Evolutionary conservation across 2,329 filamentous ascomycete species (phyloP), one percentile per base, ranked within the genome.

Genomic region (Aspergillus chevalieri): DNA sequence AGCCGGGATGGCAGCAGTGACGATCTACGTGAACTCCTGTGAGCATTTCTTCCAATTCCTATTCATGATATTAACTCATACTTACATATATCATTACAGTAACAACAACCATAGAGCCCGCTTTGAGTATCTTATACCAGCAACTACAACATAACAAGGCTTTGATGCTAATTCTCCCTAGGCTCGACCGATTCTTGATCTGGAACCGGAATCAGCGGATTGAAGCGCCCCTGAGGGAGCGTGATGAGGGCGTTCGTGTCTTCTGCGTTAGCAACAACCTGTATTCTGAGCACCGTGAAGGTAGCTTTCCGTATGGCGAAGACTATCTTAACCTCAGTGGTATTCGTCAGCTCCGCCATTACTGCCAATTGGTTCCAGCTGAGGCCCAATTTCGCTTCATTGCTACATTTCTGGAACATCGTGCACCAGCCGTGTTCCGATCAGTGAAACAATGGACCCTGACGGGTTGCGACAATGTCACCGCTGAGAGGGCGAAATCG

Each of bases 221-320:
- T 2, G 26, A n/a, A 42, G 39, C 15, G 8, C 3, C 9, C 15
- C 39, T 42, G 9, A 42, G 10, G 21, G 7, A n/a, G 12, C 8
- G 19, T 21, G 28, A 26, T 4, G 28, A 15, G 1, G 19, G 41
- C 1, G 43, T 49, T 8, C 48, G 42, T 12, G 45, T 59, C 3
- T 60, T 60, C 21, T 62, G 55, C 34, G 54, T 60, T 4, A 59
- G 59, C 47, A 62, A 56, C 36, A 44, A 38, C 7, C 44, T 58
- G 3, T 62, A 59, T 17, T 14, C 38, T 1, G 15, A 48, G 5
- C 41, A 58, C 34, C 50, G 52, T 9, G 44, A 43, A 4, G 30
- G 26, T 7, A 39, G 46, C 1, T 8, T 19, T 2, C 42, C 47
- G 3, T 44, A 52, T 2, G 34, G 46, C 26, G 21, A 47, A 6